Conservation (phyloP, 345 rosid species). For the Leavenworthia alabamica region DNA sequence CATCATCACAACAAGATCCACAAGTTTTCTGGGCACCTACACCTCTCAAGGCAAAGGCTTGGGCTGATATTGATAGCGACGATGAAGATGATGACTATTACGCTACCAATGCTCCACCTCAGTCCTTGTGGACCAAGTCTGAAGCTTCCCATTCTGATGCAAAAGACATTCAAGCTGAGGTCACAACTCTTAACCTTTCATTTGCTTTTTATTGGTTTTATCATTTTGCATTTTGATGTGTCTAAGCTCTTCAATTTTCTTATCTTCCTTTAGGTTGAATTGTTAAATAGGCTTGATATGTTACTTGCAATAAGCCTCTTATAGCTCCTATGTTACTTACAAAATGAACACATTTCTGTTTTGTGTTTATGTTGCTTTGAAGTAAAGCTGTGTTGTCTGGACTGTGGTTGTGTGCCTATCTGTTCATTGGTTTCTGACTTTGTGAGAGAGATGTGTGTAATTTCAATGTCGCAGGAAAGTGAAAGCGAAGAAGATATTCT, state of each 20-base stretch:
- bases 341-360: not conserved
- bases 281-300: not conserved
- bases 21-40: constrained; percentile 49
- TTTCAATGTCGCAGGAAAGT: constrained; percentile 45
- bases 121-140: constrained; percentile 34
- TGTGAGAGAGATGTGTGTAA: not conserved
- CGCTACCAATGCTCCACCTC: constrained; percentile 48
- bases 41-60: constrained; percentile 42
- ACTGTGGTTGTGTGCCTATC: no score
- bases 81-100: constrained; percentile 49
- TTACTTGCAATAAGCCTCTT: not conserved
- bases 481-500: constrained; percentile 81
- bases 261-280: not conserved
- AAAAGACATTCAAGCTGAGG: constrained; percentile 32
- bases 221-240: not conserved
- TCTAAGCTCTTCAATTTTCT: not conserved
- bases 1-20: constrained; percentile 26
- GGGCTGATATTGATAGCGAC: constrained; percentile 59
- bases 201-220: not conserved
- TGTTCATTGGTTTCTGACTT: no score
- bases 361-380: not conserved
- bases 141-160: constrained; percentile 22
- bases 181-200: not conserved
- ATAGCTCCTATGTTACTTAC: not conserved
- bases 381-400: not conserved